Conservation (phyloP, 2,329 filamentous ascomycete species). For the Fusarium oligoseptatum region DNA sequence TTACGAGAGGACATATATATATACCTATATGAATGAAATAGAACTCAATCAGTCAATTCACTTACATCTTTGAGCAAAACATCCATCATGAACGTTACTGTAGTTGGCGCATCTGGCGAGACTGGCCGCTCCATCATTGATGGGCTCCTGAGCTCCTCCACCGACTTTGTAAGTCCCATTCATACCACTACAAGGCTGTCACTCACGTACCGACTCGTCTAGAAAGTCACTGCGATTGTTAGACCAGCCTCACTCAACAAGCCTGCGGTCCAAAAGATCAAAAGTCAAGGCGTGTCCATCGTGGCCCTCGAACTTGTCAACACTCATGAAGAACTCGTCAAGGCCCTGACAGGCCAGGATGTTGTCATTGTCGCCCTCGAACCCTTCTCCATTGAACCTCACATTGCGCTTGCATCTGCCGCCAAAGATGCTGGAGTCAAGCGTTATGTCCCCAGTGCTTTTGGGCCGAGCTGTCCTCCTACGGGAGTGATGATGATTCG, state of each 20-base stretch:
- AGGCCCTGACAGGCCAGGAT: slow-evolving; percentile 22
- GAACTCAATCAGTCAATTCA: neutral
- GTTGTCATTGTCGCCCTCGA: slow-evolving; percentile 25
- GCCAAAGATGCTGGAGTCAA: slow-evolving; percentile 33
- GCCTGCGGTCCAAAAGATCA: slow-evolving; percentile 19
- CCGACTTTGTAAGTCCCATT: slow-evolving; percentile 21
- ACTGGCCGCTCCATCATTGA: slow-evolving; percentile 29
- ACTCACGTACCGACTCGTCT: neutral
- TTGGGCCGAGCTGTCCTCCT: slow-evolving; percentile 23
- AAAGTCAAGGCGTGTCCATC: slow-evolving; percentile 20
- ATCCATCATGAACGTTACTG: slow-evolving; percentile 33
- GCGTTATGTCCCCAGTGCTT: slow-evolving; percentile 30
- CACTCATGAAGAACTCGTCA: slow-evolving; percentile 24
- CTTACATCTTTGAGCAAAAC: neutral
- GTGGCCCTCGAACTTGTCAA: slow-evolving; percentile 16
- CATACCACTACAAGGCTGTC: neutral
- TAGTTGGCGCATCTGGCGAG: slow-evolving; percentile 37
- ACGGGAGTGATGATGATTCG: slow-evolving; percentile 23
- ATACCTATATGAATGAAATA: too few relatives aligned
- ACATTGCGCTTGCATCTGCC: slow-evolving; percentile 27
- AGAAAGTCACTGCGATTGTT: slow-evolving; percentile 32
- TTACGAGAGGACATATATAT: neutral
- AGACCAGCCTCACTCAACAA: slow-evolving; percentile 32
- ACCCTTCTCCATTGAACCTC: neutral
- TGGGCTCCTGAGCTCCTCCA: slow-evolving; percentile 17